phyloP scores from a whole-genome alignment of 352 stramenopile species.

The Phytopythium ostracodes region DNA sequence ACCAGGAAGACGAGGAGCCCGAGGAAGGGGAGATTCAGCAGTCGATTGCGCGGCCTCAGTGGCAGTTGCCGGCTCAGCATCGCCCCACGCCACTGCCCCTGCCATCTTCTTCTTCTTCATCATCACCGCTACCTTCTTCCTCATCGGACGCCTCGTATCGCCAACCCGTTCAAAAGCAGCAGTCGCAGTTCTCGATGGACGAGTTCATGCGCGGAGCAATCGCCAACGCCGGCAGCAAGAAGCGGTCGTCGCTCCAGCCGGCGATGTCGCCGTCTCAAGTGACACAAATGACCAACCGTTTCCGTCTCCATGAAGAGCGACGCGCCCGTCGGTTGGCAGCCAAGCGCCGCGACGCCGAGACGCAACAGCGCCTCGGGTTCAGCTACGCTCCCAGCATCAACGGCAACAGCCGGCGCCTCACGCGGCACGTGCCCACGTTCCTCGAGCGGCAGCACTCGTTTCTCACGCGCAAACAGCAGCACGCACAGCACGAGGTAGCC shows the following conservation, averaged over 20 bases:
- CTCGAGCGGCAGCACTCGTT: conserved; percentile 27
- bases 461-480: conserved; percentile 24
- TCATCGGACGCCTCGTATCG: neutral
- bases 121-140: conserved; percentile 2
- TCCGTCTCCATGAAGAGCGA: conserved; percentile 36
- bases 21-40: conserved; percentile 8
- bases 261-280: conserved; percentile 28
- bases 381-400: conserved; percentile 32
- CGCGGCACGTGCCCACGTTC: conserved; percentile 33
- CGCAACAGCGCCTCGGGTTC: conserved; percentile 20
- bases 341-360: conserved; percentile 31
- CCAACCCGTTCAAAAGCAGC: conserved; percentile 11
- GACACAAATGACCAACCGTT: conserved; percentile 30
- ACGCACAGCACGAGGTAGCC: conserved; percentile 21
- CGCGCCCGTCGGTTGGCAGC: conserved; percentile 20
- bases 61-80: neutral
- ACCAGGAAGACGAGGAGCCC: conserved; percentile 7
- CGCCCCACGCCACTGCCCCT: neutral
- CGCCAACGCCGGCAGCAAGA: conserved; percentile 3
- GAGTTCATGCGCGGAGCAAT: conserved; percentile 12
- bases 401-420: conserved; percentile 31
- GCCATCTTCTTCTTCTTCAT: conserved; percentile 15
- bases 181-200: conserved; percentile 10
- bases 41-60: conserved; percentile 15
- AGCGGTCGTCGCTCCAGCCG: conserved; percentile 5